Evolutionary conservation across 225 moss, liverwort and hornwort species (phyloP).

Genomic region (Pseudisothecium myosuroides): DNA sequence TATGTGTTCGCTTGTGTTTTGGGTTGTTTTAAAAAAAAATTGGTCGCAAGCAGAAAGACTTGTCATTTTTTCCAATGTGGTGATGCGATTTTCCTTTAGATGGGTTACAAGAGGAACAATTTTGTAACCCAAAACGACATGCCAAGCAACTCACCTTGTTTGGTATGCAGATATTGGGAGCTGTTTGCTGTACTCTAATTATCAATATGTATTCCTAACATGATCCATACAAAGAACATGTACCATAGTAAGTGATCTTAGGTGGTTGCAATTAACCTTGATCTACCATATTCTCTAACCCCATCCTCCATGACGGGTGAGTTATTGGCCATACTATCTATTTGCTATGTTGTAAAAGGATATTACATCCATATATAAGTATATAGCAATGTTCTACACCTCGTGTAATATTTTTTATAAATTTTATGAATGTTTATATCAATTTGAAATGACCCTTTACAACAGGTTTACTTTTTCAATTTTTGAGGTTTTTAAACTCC

Average conservation of each 20-base stretch:
- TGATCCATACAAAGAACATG: not conserved
- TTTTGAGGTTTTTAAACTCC: too few relatives aligned
- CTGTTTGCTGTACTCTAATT: too few relatives aligned
- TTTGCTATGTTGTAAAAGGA: too few relatives aligned
- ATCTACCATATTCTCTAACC: not conserved
- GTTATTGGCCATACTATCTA: too few relatives aligned
- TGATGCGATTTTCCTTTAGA: fast-evolving
- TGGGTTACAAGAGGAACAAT: too few relatives aligned
- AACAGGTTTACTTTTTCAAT: fast-evolving
- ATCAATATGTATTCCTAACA: too few relatives aligned
- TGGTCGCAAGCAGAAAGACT: not conserved
- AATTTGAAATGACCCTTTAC: not conserved
- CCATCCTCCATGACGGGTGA: not conserved
- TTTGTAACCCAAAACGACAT: not conserved
- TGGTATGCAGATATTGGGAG: not conserved
- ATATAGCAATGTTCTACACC: not conserved
- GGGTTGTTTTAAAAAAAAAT: too few relatives aligned
- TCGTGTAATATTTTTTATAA: not conserved
- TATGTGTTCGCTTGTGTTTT: not conserved
- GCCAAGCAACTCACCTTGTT: not conserved
- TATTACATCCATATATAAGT: not conserved
- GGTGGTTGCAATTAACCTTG: not conserved
- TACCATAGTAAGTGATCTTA: not conserved
- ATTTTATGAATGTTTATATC: not conserved
- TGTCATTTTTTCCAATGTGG: not conserved